These are phyloP conservation scores for Dissophora ornata DNA, from an alignment of 192 early-diverging fungal species.

Conservation along the genomic window DNA sequence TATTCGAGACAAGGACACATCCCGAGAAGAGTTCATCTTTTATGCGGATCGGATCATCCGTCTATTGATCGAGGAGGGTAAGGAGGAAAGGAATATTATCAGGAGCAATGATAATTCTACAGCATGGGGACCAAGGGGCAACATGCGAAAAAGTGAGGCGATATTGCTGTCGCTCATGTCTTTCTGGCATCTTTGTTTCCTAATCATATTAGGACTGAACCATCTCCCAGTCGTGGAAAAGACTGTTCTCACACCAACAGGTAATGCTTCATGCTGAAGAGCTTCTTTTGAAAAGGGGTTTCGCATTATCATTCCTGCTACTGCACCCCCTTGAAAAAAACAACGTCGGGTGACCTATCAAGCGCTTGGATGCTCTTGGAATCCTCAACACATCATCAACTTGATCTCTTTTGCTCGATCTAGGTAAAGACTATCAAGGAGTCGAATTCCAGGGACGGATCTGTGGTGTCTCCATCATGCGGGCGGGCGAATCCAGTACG, in stretches of 20 bases:
- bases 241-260: slow-evolving; percentile 73
- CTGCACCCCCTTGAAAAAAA: not conserved
- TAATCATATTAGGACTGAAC: slow-evolving; percentile 72
- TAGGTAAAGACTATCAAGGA: slow-evolving; percentile 70
- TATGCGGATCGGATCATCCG: slow-evolving; percentile 85
- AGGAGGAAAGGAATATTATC: no score
- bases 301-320: no score
- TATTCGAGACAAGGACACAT: slow-evolving; percentile 77
- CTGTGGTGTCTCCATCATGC: slow-evolving; percentile 95
- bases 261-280: slow-evolving; percentile 21
- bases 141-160: not conserved
- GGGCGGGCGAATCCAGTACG: slow-evolving; percentile 82
- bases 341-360: not conserved
- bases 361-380: no score
- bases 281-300: no score
- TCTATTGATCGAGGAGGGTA: slow-evolving; percentile 87
- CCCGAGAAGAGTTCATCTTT: slow-evolving; percentile 90
- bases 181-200: not conserved
- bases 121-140: not conserved
- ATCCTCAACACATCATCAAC: no score
- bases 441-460: slow-evolving; percentile 64
- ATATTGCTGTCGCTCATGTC: not conserved
- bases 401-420: slow-evolving; percentile 44
- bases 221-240: slow-evolving; percentile 87
- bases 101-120: no score